Evolutionary conservation across 768 basidiomycete genomes (phyloP), one percentile per base, ranked within the genome.

Genomic region (Cystoderma amianthinum): DNA sequence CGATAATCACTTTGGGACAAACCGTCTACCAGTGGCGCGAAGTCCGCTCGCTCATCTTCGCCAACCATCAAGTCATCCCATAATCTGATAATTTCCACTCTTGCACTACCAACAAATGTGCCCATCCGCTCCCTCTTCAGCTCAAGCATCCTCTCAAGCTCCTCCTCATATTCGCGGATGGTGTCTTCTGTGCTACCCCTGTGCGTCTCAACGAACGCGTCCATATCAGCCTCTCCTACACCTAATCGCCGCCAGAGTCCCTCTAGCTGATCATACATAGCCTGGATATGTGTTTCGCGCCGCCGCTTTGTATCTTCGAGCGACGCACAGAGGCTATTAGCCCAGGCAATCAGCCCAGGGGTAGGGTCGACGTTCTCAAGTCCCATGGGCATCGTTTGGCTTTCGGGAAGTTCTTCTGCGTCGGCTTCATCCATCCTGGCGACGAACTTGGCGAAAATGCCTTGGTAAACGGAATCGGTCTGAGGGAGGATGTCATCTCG

Each of bases 241-340:
- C 90, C 93, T 44, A 98, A 71, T 42, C 93, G 66, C 44, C 73
- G 74, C 95, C 95, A 99, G 2, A 98, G 72, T 0, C 80, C 80
- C 57, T 95, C 94, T 1, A 99, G 73, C 48, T 91, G 81, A 59
- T 98, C 92, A 54, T 93, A 99, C 71, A 97, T 84, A 0, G 82
- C 74, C 58, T 99, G 95, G 21, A 99, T 97, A 48, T 83, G 80
- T 1, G 76, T 64, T 53, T 95, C 92, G 10, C 93, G 74, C 21
- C 74, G 65, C 25, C 74, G 71, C 61, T 92, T 92, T 38, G 80
- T 68, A 11, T 85, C 81, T 44, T 82, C 80, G 42, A 96, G 72
- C 38, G 79, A 71, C 3, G 64, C 44, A 38, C 70, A 72, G 43
- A 80, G 64, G 13, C 64, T 61, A 21, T 75, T 68, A 0, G 86